Evolutionary conservation across 164 flowering plant species (phyloP), one percentile per base, ranked within the genome.

Genomic region (Annona cherimola): DNA sequence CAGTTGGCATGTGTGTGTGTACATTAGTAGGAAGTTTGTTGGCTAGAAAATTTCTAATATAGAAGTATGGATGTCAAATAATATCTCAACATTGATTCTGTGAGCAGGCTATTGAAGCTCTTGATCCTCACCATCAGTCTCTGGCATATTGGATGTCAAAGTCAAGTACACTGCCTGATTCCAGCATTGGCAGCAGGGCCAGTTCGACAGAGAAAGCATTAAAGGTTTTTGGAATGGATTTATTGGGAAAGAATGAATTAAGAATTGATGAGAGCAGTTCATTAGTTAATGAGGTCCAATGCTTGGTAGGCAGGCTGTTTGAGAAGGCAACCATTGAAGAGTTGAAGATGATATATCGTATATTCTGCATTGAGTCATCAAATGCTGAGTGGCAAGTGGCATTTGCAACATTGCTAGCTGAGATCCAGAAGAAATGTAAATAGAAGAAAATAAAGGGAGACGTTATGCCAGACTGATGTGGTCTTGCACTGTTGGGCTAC

Each of bases 101-200:
- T 18, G 66, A 19, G 39, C 88, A 93, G 98, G 90, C 83, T 42
- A 85, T 89, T 46, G 93, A 93, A 74, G 86, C 89, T 55, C 89
- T 87, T n/a, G 96, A 93, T 79, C 85, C 88, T n/a, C 19, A 69
- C 67, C 90, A 81, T 61, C 83, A 73, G 55, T 87, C 86, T 76
- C 19, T 69, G 66, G 96, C 89, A 76, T 90, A 92, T 74, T 92
- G 98, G 98, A 77, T 18, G 3, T 50, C 65, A 42, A 75, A 65
- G 42, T 43, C 57, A 50, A n/a, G 80, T 55, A 71, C 75, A 81
- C 80, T 65, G 67, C 46, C 57, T 16, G 45, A 40, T 20, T 42
- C 41, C 5, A 67, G 57, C 42, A 71, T 61, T 50, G 45, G 61
- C 5, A 61, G 45, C 55, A 71, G 72, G 3, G 57, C 12, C 72